These are phyloP conservation scores for Cladobotryum protrusum DNA, from an alignment of 2,329 filamentous ascomycete species.

Conservation along the genomic window DNA sequence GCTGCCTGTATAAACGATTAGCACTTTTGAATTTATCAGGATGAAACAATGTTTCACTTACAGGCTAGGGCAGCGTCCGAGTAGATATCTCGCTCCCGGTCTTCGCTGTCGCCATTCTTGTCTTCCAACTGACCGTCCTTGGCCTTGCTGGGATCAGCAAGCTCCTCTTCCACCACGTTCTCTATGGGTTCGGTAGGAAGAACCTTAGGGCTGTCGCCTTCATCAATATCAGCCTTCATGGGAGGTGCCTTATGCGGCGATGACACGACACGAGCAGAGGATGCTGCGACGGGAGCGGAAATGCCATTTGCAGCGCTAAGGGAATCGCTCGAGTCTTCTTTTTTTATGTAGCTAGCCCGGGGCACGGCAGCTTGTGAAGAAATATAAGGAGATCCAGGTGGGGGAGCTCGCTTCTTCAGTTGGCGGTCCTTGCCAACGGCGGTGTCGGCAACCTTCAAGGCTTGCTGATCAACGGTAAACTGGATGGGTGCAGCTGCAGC, in stretches of 20 bases:
- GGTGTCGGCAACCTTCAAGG: constrained; percentile 79
- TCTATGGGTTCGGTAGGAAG: constrained; percentile 65
- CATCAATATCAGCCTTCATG: constrained; percentile 71
- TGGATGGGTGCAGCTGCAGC: constrained; percentile 95
- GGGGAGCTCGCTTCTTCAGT: constrained; percentile 64
- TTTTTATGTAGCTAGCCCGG: constrained; percentile 59
- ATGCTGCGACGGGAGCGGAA: constrained; percentile 38
- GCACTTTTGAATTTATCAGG: constrained; percentile 2
- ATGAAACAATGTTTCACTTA: constrained; percentile 40
- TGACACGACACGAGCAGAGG: constrained; percentile 46
- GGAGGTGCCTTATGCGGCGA: constrained; percentile 56
- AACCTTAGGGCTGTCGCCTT: constrained; percentile 73
- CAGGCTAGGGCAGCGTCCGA: constrained; percentile 86
- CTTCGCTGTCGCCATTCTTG: constrained; percentile 60
- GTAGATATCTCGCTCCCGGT: constrained; percentile 87
- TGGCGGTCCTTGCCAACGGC: constrained; percentile 60
- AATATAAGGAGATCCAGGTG: constrained; percentile 47
- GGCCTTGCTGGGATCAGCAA: constrained; percentile 50
- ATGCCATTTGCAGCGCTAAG: constrained; percentile 22
- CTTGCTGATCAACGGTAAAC: constrained; percentile 97
- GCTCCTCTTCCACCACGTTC: constrained; percentile 57
- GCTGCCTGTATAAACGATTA: constrained; percentile 55
- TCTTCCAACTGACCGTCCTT: constrained; percentile 61
- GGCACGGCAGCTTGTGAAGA: constrained; percentile 58
- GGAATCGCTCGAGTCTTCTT: constrained; percentile 38